A percentile compares a stretch with the other conserved stretches of the same genome.
Conservation (phyloP, 2,329 filamentous ascomycete genomes). For the Aspergillus sp. region DNA sequence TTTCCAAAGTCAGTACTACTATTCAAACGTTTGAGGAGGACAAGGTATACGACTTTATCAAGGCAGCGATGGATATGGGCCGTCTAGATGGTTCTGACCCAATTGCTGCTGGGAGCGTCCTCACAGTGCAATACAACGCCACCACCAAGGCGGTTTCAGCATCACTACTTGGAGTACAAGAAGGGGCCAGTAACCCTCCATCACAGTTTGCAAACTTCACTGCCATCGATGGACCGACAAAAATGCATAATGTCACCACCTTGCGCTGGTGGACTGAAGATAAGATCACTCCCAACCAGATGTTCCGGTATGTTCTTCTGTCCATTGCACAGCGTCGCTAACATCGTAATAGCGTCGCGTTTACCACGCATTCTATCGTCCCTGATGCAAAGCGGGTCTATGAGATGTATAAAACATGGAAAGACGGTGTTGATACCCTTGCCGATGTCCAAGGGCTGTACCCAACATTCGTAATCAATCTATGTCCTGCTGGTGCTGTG, state of each 20-base stretch:
- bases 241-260: conserved; percentile 30
- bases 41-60: conserved; percentile 22
- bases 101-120: conserved; percentile 33
- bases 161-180: conserved; percentile 36
- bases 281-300: conserved; percentile 34
- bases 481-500: conserved; percentile 25
- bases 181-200: conserved; percentile 32
- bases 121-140: conserved; percentile 29
- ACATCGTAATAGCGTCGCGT: conserved; percentile 10
- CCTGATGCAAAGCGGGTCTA: conserved; percentile 33
- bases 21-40: conserved; percentile 33
- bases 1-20: conserved; percentile 32
- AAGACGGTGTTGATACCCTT: conserved; percentile 31
- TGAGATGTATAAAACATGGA: conserved; percentile 38
- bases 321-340: too few relatives aligned
- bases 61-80: conserved; percentile 18
- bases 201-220: conserved; percentile 36
- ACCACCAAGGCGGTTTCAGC: conserved; percentile 25
- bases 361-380: conserved; percentile 39
- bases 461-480: conserved; percentile 41
- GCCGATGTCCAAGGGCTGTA: conserved; percentile 38
- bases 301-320: conserved; percentile 30
- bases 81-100: conserved; percentile 18
- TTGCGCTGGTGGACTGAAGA: conserved; percentile 27
- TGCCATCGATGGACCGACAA: conserved; percentile 22